Evolutionary conservation across 371 early-diverging fungal species (phyloP), one percentile per base, ranked within the genome.

Genomic region (Dinochytrium kinnereticum): DNA sequence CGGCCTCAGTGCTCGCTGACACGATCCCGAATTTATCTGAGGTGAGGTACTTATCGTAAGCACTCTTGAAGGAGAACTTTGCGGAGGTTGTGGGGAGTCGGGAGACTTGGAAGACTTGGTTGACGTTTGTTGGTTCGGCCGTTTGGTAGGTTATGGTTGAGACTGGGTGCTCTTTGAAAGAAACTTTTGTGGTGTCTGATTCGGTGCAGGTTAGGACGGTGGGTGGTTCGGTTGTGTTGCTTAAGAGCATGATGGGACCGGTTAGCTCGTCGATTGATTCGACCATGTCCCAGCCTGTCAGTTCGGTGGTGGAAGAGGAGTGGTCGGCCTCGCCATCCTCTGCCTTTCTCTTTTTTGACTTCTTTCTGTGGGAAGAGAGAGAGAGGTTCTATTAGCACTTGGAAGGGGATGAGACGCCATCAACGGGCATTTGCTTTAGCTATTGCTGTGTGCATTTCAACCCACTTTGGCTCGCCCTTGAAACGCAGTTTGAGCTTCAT

Each of bases 1-100:
- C 91, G 0, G 95, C 96, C 73, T 93, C 94, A 36, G 84, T 77
- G 17, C 89, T 84, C 28, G 89, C 88, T 1, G 88, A 70, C 0
- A 94, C 93, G 3, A 91, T 86, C 1, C 95, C 96, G 81, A 94
- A 89, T 70, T 94, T 93, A 86, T 95, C 96, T 15, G 89, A 85
- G 40, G 91, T 85, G 7, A 94, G 77, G 78, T 93, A 94, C 70
- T 87, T 87, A 24, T 89, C 89, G 59, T 85, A 81, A 17, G 85
- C 87, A 1, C 91, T 87, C 73, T 92, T 93, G 71, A 94, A 75
- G 13, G 81, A 76, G 28, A 82, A 51, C 55, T 83, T 79, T 1
- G 83, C 0, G 86, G 79, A 73, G 81, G 83, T 51, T 78, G 78
- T 15, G 82, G 83, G 80, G 1, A 80, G 74, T 1, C 76, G 65